phyloP scores from a whole-genome alignment of 257 asterid species.

The Scutellaria minor region DNA sequence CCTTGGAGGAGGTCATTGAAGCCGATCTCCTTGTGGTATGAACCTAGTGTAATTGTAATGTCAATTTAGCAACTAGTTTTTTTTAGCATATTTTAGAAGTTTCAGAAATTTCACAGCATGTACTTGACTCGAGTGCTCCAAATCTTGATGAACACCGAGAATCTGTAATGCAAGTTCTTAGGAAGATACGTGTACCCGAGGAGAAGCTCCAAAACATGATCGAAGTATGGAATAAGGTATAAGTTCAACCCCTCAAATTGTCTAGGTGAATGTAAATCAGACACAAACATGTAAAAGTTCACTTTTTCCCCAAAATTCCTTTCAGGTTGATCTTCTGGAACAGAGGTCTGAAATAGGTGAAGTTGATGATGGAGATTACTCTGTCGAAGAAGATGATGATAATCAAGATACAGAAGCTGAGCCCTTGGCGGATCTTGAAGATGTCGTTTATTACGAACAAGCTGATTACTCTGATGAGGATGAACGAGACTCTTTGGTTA shows the following conservation, averaged over 20 bases:
- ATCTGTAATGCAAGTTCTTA: slow-evolving; percentile 84
- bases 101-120: slow-evolving; percentile 70
- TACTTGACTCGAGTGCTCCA: slow-evolving; percentile 89
- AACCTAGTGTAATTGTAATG: neutral
- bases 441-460: slow-evolving; percentile 39
- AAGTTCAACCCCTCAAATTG: neutral
- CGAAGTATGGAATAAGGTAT: slow-evolving; percentile 97
- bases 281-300: neutral
- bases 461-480: slow-evolving; percentile 53
- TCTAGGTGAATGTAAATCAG: neutral
- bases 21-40: slow-evolving; percentile 99
- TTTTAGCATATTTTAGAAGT: neutral
- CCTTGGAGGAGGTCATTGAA: slow-evolving; percentile 95
- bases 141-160: slow-evolving; percentile 73
- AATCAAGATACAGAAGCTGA: slow-evolving; percentile 42
- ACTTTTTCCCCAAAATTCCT: slow-evolving; percentile 17
- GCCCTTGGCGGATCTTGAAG: slow-evolving; percentile 39
- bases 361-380: slow-evolving; percentile 46
- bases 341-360: slow-evolving; percentile 44
- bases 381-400: slow-evolving; percentile 47
- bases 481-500: slow-evolving; percentile 55
- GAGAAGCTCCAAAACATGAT: slow-evolving; percentile 90
- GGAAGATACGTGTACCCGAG: slow-evolving; percentile 71
- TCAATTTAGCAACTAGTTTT: neutral
- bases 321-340: slow-evolving; percentile 77